Conservation (phyloP, 2,329 filamentous ascomycete species). For the Tolypocladium cylindrosporum region DNA sequence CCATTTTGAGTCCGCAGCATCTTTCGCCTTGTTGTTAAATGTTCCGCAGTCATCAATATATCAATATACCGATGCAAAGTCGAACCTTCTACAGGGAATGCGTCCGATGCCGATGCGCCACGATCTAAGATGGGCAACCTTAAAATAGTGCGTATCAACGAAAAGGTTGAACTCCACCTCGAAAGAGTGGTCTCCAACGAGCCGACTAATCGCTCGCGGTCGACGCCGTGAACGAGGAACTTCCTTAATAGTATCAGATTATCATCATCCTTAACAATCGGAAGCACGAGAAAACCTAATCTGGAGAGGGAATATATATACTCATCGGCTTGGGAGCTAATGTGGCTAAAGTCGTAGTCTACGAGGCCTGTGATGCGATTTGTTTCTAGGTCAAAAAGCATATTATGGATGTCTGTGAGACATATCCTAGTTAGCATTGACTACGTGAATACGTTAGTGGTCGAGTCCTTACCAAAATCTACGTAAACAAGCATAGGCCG, state of each 20-base stretch:
- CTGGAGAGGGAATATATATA: background rate
- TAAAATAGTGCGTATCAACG: slow-evolving; percentile 13
- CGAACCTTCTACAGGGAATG: too few relatives aligned
- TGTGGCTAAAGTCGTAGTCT: background rate
- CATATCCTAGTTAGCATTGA: background rate
- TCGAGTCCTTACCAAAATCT: background rate
- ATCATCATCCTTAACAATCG: background rate
- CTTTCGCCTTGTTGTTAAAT: too few relatives aligned
- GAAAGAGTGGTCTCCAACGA: slow-evolving; percentile 12
- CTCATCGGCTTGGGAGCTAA: background rate
- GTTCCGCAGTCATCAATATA: background rate
- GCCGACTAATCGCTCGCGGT: background rate
- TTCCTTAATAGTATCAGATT: background rate
- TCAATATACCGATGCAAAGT: slow-evolving; percentile 8
- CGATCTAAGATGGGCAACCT: slow-evolving; percentile 12
- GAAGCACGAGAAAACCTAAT: background rate
- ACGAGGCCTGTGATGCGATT: background rate
- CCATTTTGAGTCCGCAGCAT: too few relatives aligned
- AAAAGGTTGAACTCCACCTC: slow-evolving; percentile 15
- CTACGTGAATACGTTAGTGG: background rate
- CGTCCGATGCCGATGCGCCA: slow-evolving; percentile 13
- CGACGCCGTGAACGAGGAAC: background rate
- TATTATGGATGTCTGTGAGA: background rate
- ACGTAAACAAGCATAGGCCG: background rate
- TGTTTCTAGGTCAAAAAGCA: background rate